Base-by-base conservation (phyloP, 2,329 filamentous ascomycete species). In the Sclerotinia subarctica region DNA sequence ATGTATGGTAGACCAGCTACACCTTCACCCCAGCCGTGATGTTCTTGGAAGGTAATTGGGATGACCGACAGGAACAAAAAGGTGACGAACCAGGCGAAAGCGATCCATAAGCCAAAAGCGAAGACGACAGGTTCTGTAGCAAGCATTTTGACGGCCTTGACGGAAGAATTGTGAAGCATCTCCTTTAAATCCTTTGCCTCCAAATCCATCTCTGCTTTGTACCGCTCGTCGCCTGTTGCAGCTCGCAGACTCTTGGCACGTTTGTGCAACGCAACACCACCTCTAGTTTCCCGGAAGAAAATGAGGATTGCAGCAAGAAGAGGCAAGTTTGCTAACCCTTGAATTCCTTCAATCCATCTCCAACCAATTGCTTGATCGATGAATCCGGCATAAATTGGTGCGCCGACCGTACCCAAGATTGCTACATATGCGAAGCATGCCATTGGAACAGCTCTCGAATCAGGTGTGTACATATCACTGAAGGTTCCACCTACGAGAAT, bases 291-390 rank as follows among this genome's bases (percentile, higher is more conserved):
- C 57, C 88, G 86, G 78, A 96, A 93, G 58, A 92, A 85, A 19
- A 90, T 67, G n/a, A 86, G 81, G 32, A 96, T 85, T 1, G 88
- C 79, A 0, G 86, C 72, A 64, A 93, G 84, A 56, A 94, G 79
- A 1, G 87, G 78, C 0, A 83, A 86, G 64, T 89, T 86, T 32
- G 86, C 79, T 52, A 96, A 91, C 5, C 88, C 86, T 74, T 97
- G 93, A 49, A 93, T 84, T 82, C 92, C 95, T 77, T 95, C 96
- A 0, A 94, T 87, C 93, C 93, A 96, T 69, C 91, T 86, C 92
- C 92, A 96, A 3, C 80, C 84, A 6, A 87, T 83, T 59, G 85
- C 81, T 17, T 88, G 81, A 0, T 86, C 85, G 38, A 91, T 82
- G 60, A 68, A 86, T 81, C 60, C 89, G 79, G 1, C 84, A 1